phyloP scores from a whole-genome alignment of 1,139 yeast genomes.

The Geotrichum europaeum region DNA sequence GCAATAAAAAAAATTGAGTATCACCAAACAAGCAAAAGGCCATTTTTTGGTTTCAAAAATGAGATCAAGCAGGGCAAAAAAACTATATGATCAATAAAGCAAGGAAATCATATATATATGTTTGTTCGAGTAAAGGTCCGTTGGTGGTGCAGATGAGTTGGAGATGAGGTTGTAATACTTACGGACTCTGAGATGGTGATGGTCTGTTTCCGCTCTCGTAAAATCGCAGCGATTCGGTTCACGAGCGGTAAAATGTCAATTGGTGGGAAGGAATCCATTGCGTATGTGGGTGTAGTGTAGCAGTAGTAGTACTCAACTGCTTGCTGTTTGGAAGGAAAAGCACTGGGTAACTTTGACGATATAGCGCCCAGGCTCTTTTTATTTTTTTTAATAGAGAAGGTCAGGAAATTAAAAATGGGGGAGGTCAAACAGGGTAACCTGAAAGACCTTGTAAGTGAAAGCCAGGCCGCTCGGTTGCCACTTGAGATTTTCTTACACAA shows the following conservation, averaged over 20 bases:
- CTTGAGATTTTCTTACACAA: no score
- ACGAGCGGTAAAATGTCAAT: slow-evolving; percentile 47
- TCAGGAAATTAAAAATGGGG: background rate
- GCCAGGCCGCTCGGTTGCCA: background rate
- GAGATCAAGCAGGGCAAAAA: background rate
- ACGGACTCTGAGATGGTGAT: slow-evolving; percentile 72
- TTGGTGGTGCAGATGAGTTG: background rate
- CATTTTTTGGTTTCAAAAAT: background rate
- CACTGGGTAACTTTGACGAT: background rate
- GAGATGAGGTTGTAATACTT: slow-evolving; percentile 14
- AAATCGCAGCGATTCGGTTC: slow-evolving; percentile 48
- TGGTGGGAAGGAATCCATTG: slow-evolving; percentile 49
- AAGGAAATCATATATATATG: background rate
- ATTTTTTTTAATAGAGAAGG: no score
- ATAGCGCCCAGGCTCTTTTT: background rate
- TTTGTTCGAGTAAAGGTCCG: background rate
- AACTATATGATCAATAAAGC: background rate
- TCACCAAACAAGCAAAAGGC: background rate
- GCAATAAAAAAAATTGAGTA: background rate
- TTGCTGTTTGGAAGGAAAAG: background rate
- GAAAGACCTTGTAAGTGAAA: background rate
- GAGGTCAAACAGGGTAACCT: background rate
- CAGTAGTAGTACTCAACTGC: no score
- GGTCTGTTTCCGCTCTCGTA: slow-evolving; percentile 52
- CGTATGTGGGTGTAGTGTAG: background rate